These are phyloP conservation scores for Gossypium davidsonii DNA, from an alignment of 441 rosid genomes.

Conservation along the genomic window DNA sequence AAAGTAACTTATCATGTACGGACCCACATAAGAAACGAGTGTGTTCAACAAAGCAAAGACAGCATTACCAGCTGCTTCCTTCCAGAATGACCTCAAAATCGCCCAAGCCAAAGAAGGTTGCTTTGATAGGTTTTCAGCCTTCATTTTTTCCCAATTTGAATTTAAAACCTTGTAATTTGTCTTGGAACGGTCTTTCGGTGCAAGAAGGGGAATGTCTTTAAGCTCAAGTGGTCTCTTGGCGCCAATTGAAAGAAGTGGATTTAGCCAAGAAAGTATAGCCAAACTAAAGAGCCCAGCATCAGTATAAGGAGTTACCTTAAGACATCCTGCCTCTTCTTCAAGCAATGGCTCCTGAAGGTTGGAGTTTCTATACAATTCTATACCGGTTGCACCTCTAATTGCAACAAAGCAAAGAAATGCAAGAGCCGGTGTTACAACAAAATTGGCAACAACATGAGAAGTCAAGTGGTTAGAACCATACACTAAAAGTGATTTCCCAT, in stretches of 20 bases:
- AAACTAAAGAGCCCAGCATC: conserved; percentile 73
- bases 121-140: conserved; percentile 55
- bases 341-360: conserved; percentile 83
- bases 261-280: conserved; percentile 90
- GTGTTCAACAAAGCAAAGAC: conserved; percentile 87
- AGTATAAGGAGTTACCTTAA: conserved; percentile 70
- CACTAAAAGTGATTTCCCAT: conserved; percentile 49
- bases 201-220: conserved; percentile 97
- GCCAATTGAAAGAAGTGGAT: conserved; percentile 86
- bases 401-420: conserved; percentile 80
- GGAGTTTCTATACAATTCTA: conserved; percentile 48
- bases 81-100: conserved; percentile 85
- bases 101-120: conserved; percentile 90
- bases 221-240: conserved; percentile 95
- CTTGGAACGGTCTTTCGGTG: conserved; percentile 80
- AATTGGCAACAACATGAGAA: conserved; percentile 67
- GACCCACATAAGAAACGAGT: conserved; percentile 92
- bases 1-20: conserved; percentile 90
- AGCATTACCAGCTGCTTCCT: conserved; percentile 93
- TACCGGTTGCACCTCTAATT: conserved; percentile 63
- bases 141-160: conserved; percentile 84
- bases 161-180: conserved; percentile 74
- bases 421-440: conserved; percentile 77
- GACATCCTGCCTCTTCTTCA: conserved; percentile 80
- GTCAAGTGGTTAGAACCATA: conserved; percentile 49